A percentile compares a stretch with the other conserved stretches of the same genome.
phyloP scores from a whole-genome alignment of 1,284 basidiomycete species.

The Farysia itapuensis region DNA sequence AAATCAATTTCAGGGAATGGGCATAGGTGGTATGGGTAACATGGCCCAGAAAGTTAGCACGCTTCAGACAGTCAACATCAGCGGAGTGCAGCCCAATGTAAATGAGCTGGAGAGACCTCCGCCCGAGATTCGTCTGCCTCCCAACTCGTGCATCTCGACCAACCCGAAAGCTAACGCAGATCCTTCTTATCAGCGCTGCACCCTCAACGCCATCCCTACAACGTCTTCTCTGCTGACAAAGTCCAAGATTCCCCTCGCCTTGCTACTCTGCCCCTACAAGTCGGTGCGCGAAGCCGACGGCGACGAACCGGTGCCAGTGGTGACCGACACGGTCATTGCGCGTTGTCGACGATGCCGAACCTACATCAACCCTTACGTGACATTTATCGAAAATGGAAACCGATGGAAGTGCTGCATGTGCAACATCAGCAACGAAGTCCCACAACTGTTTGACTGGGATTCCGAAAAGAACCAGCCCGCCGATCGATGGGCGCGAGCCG shows the following conservation, averaged over 20 bases:
- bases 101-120: constrained; percentile 77
- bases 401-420: constrained; percentile 99
- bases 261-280: constrained; percentile 89
- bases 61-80: constrained; percentile 49
- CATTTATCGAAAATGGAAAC: constrained; percentile 97
- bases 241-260: constrained; percentile 86
- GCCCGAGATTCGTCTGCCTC: constrained; percentile 84
- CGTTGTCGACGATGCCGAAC: constrained; percentile 94
- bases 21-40: constrained; percentile 65
- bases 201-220: constrained; percentile 90
- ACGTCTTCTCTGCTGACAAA: constrained; percentile 86
- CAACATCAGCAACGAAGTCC: constrained; percentile 96
- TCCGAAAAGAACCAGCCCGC: constrained; percentile 88
- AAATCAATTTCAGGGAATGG: constrained; percentile 86
- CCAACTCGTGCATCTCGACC: constrained; percentile 76
- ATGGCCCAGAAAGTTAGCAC: constrained; percentile 36
- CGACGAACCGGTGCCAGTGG: constrained; percentile 79
- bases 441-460: constrained; percentile 98
- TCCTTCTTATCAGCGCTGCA: constrained; percentile 87
- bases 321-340: constrained; percentile 92
- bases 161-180: constrained; percentile 82
- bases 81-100: constrained; percentile 69
- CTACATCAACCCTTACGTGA: constrained; percentile 98
- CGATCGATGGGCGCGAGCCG: constrained; percentile 89
- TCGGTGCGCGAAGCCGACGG: constrained; percentile 65